Base-by-base conservation (phyloP, 169 alveolate genomes). In the Eimeria necatrix region DNA sequence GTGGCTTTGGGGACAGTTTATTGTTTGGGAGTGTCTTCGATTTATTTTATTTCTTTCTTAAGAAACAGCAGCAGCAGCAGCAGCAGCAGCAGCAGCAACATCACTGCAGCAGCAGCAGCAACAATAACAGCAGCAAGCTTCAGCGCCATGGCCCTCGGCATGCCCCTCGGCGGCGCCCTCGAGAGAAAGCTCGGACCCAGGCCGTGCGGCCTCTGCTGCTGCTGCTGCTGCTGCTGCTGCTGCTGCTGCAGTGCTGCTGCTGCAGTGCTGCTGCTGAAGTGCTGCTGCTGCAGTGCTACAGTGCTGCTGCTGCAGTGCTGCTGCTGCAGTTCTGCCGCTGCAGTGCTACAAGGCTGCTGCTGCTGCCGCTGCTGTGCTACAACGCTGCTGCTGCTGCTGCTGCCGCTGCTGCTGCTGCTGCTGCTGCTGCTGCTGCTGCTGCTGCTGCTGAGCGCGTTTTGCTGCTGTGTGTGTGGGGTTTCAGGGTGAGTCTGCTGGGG, bases 1-100 rank as follows among this genome's bases (percentile, higher is more conserved):
- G 26, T 81, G 59, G 56, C 91, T 14, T 18, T 93, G 20, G 95
- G 95, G 16, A 93, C 87, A 48, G 70, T 93, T 9, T 93, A 93
- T 56, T 80, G 93, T 14, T 80, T 74, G 56, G 95, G 95, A 16
- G 85, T 59, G 3, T 56, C 85, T 2, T 22, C 71, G 7, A 60
- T 93, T n/a, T 93, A 93, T 26, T 64, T 93, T 22, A 48, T 81
- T 32, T 73, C 91, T 48, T 83, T 51, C 85, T 26, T 93, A 83
- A 74, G 87, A 46, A 56, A 49, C 48, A 3, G 60, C 24, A 20
- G 3, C 60, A 24, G 10, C 24, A 16, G 16, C 59, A 74, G 18
- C 52, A 14, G 6, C 22, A 73, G 87, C n/a, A 22, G 64, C 61
- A 70, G n/a, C n/a, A n/a, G n/a, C n/a, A n/a, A n/a, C n/a, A n/a